Base-by-base conservation (phyloP, 345 rosid species). In the rapeseed (Brassica napus) region DNA sequence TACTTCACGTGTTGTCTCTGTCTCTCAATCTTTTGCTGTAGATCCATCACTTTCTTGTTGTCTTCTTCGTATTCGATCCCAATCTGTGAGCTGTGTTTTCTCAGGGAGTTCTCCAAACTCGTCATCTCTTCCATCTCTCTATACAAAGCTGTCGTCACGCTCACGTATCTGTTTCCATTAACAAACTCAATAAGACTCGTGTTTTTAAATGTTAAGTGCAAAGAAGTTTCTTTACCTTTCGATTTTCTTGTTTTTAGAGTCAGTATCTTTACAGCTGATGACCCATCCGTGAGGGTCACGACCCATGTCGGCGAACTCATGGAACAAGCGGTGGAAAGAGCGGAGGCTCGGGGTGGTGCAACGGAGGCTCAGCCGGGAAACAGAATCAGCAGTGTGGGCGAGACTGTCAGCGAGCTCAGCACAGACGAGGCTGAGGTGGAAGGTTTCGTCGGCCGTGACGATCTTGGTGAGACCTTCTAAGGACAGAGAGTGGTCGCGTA, bases 111-210 rank as follows among this genome's bases (percentile, higher is more conserved):
- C 81, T 96, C 97, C 35, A 87, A 21, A 0, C 55, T 71, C 6
- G 90, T 65, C 31, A 96, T 84, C 85, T 93, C 99, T 79, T 96
- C 97, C 86, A 92, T 91, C 80, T 90, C 97, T 84, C 83, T 90
- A 57, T 85, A 85, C 67, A 96, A 82, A 49, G 88, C 84, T 2
- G 91, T 89, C 35, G 98, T 93, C 55, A 85, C 81, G 2, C 87
- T 78, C 55, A 91, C 89, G 71, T 84, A 91, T 73, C 91, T 84
- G 81, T 81, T 80, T 74, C 65, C 74, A 79, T 60, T 10, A 74
- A 72, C 60, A 59, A 15, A 59, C 63, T 31, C 57, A 71, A 42
- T 78, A 62, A 66, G 12, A 71, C 72, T 42, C 71, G 60, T 71
- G 44, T 54, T 55, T 26, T 37, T 11, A 2, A 15, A 12, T 7